Conservation (phyloP, 2,329 filamentous ascomycete genomes). For the Fusarium anguioides region DNA sequence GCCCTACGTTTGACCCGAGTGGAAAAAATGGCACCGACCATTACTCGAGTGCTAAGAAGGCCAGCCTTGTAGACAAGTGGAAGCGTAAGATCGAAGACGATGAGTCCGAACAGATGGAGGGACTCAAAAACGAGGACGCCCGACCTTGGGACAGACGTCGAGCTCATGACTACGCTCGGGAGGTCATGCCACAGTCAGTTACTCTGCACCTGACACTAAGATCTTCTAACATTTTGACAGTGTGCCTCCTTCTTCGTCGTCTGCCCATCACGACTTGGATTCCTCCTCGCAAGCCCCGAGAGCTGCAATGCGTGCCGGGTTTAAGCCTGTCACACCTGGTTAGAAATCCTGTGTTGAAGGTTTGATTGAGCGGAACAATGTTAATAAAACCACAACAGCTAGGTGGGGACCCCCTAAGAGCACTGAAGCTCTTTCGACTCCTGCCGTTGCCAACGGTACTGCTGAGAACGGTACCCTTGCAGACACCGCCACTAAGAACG, state of each 20-base stretch:
- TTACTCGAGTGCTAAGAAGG: neutral
- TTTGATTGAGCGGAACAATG: neutral
- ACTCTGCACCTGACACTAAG: neutral
- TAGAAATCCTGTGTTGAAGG: constrained; percentile 24
- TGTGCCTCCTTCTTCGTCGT: neutral
- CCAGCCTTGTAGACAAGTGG: constrained; percentile 24
- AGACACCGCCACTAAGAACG: neutral
- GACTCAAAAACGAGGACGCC: constrained; percentile 29
- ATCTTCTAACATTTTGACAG: constrained; percentile 2
- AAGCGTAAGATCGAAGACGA: constrained; percentile 35
- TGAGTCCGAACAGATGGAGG: constrained; percentile 37
- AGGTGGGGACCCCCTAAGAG: constrained; percentile 11
- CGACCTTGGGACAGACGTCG: constrained; percentile 36
- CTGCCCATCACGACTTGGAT: neutral
- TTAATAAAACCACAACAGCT: neutral
- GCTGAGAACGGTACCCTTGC: neutral
- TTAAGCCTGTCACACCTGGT: constrained; percentile 20
- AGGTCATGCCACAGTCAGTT: constrained; percentile 11
- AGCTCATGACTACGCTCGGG: neutral
- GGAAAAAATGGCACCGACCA: constrained; percentile 23
- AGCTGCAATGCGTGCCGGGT: neutral
- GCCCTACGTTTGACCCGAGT: constrained; percentile 19
- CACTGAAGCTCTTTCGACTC: neutral
- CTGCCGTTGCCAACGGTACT: neutral
- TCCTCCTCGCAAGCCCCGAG: neutral